Conservation (phyloP, 257 asterid species). For the Capsicum chinense region DNA sequence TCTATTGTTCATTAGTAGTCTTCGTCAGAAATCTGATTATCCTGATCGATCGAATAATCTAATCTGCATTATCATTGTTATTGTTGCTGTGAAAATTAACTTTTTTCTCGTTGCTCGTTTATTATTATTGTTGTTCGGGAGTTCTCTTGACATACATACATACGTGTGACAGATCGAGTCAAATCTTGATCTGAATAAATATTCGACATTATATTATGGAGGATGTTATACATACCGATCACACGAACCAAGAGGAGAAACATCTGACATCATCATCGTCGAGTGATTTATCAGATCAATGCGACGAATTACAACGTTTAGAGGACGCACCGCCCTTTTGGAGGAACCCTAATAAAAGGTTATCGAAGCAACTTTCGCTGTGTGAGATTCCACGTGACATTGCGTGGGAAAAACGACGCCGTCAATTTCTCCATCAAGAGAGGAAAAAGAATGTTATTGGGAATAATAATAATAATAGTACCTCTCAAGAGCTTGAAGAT, state of each 20-base stretch:
- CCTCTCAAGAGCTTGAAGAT: slow-evolving; percentile 27
- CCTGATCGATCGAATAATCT: not conserved
- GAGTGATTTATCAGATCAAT: slow-evolving; percentile 44
- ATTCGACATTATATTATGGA: not conserved
- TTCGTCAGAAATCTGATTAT: not conserved
- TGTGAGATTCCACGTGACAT: slow-evolving; percentile 69
- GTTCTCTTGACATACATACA: not conserved
- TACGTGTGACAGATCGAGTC: too few species aligned
- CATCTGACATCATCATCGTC: slow-evolving; percentile 37
- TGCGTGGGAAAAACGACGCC: slow-evolving; percentile 82
- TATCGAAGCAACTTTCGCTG: slow-evolving; percentile 80
- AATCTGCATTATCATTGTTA: not conserved
- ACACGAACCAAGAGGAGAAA: not conserved
- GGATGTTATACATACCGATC: not conserved
- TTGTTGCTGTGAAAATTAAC: not conserved
- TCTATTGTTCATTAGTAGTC: not conserved
- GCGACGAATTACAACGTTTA: slow-evolving; percentile 66
- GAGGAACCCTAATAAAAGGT: slow-evolving; percentile 48
- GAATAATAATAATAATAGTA: not conserved
- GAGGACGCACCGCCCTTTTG: slow-evolving; percentile 81
- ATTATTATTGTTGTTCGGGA: not conserved
- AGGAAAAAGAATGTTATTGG: slow-evolving; percentile 42
- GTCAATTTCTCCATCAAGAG: slow-evolving; percentile 52
- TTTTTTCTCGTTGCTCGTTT: not conserved
- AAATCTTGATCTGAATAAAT: not conserved